Evolutionary conservation across 129 eudicot species (phyloP), one percentile per base, ranked within the genome.

Genomic region (Pulicaria dysenterica): DNA sequence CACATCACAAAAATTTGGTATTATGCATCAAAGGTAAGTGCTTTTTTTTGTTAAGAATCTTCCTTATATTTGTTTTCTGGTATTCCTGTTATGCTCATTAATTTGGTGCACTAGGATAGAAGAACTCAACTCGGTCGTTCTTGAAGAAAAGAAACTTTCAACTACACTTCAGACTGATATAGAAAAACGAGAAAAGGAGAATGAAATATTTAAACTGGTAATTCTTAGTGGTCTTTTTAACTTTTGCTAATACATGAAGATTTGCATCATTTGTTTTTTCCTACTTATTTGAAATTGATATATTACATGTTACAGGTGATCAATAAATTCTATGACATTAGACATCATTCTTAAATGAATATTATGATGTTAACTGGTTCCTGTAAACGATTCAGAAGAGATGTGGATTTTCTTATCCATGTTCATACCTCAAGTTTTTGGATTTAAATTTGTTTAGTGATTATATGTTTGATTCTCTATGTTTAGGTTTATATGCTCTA

Each of bases 331-430:
- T 88, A 82, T 80, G 80, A 82, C 81, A 83, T 81, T 77, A 83
- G 82, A 74, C 84, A 86, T 9, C 71, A 78, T 69, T 75, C 77
- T 47, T 73, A 51, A 73, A 75, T 5, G 61, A 64, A 61, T 72
- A 44, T 65, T 75, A 72, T 45, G 84, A 88, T 76, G 51, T 67
- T 15, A 86, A 78, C 77, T 86, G 84, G 80, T 17, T 51, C 66
- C 88, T 91, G 69, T 49, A 74, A 65, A 77, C 60, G 97, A 91
- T 83, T 73, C 96, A 36, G 81, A 70, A 50, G 97, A 91, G 31
- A 61, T 46, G 67, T 91, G 97, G 97, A 88, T 76, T 61, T 90
- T 87, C 67, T n/a, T n/a, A n/a, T n/a, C n/a, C n/a, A n/a, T n/a
- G n/a, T n/a, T n/a, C n/a, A n/a, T n/a, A n/a, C n/a, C n/a, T n/a